Evolutionary conservation across 2,329 filamentous ascomycete genomes (phyloP), one percentile per base, ranked within the genome.

Genomic region (Chrysoporthe austroafricana): DNA sequence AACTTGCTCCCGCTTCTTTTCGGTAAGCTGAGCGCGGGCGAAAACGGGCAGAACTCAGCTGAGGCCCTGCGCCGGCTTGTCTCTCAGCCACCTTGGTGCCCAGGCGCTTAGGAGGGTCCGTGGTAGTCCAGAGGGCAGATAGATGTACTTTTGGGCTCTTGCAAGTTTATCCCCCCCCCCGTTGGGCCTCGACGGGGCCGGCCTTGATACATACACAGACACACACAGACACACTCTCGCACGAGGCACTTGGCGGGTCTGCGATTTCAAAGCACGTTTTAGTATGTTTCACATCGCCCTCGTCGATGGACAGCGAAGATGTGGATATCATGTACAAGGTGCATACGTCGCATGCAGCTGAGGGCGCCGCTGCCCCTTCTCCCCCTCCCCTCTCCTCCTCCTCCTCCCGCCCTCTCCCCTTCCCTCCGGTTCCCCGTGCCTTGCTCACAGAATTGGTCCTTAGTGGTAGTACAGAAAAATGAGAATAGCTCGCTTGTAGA

Each of bases 401-500:
- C 32, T 34, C 4, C n/a, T 11, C n/a, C n/a, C 11, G 21, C 21
- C 32, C 21, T 52, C 16, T 16, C 50, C 26, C 26, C 32, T 26
- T 26, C 26, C 26, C 26, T 26, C 26, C 26, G 2, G 26, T 26
- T 21, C 7, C 50, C 50, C 50, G 16, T 54, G 21, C 3, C 26
- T 16, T 54, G 50, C 50, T 54, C 26, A 26, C 26, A 11, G 50
- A 7, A 7, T n/a, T 32, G 13, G 50, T 26, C 26, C 13, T 54
- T 5, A 9, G 32, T 34, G 13, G 13, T 54, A 9, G 50, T 54
- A 54, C 50, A 54, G 14, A 50, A 16, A 50, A 50, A 57, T 26
- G 42, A 13, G 1, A 60, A 60, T 26, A 44, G 4, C 39, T 60
- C 57, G 57, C 57, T 60, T 60, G 57, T 60, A 21, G 39, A 44